Base-by-base conservation (phyloP, 257 asterid species). In the Plantago elongata region DNA sequence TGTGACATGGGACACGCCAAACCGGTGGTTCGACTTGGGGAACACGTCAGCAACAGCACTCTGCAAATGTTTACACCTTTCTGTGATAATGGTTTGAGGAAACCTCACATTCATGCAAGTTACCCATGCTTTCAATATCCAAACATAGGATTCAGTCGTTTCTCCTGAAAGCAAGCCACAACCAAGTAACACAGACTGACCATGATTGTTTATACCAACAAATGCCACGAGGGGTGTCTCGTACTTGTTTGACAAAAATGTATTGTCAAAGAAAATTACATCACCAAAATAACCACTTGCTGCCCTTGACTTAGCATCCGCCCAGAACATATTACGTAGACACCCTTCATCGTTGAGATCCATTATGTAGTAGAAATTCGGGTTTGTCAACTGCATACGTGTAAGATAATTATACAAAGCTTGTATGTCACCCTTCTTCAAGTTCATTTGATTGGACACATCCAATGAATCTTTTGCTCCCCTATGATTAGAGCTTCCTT, bases 121-220 rank as follows among this genome's bases (percentile, higher is more conserved):
- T 60, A 84, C 73, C 91, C 89, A 87, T 15, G 87, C 72, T 72
- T 78, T 78, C 60, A 87, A 78, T 14, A 87, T 56, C 97, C 95
- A 89, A 60, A 54, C 56, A 74, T 87, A 89, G 1, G 90, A 89
- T 65, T 73, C 73, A 11, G 30, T 50, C 0, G 76, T 78, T 74
- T 83, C 97, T 9, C 81, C 73, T 4, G 95, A 75, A 68, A 89
- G 94, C 60, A 89, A 69, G 60, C 94, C 94, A 68, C 97, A 87
- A n/a, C 95, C 97, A 51, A 89, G 82, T 69, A 87, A 80, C 60
- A 87, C 77, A 3, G 78, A 79, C 48, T 81, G 94, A 45, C 85
- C 95, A 61, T 86, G 95, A 75, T 89, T 88, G 83, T 89, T 89
- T 60, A 79, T 62, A 64, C 95, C 88, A 38, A 89, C 92, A 69